Conservation (phyloP, 2,329 filamentous ascomycete species). For the Neofusicoccum parvum region DNA sequence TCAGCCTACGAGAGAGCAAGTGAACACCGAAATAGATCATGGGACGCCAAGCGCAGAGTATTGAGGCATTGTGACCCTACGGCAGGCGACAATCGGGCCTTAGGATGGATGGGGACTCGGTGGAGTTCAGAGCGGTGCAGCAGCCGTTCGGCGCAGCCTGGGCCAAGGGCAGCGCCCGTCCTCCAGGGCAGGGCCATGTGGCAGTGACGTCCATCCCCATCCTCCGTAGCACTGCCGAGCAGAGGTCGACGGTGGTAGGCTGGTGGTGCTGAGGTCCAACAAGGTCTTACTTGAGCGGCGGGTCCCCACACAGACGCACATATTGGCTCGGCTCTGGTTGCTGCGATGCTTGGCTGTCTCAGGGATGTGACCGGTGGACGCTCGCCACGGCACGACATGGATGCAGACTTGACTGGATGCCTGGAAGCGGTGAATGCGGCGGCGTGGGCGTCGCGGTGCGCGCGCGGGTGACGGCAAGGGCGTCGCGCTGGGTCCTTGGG, state of each 20-base stretch:
- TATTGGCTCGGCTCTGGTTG: slow-evolving; percentile 7
- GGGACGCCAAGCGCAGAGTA: slow-evolving; percentile 9
- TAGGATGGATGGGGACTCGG: neutral
- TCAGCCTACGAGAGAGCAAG: slow-evolving; percentile 10
- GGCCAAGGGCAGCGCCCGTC: slow-evolving; percentile 1
- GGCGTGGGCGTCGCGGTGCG: neutral
- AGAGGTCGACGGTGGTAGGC: neutral
- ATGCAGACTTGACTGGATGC: neutral
- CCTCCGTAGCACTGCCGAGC: slow-evolving; percentile 19
- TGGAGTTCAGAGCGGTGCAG: neutral
- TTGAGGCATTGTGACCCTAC: slow-evolving; percentile 21
- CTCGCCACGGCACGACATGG: slow-evolving; percentile 17
- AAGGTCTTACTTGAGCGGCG: slow-evolving; percentile 19
- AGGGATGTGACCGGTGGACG: slow-evolving; percentile 5
- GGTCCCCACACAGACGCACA: slow-evolving; percentile 15
- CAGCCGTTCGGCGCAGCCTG: neutral
- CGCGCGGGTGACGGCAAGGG: slow-evolving; percentile 18
- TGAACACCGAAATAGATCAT: slow-evolving; percentile 21
- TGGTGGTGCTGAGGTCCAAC: neutral
- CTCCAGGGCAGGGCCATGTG: slow-evolving; percentile 19
- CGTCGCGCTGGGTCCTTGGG: neutral
- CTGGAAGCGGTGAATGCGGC: neutral
- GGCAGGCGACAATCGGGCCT: slow-evolving; percentile 12
- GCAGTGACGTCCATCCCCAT: slow-evolving; percentile 15
- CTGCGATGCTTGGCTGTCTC: slow-evolving; percentile 15